A percentile compares a stretch with the other conserved stretches of the same genome.
Conservation (phyloP, 768 basidiomycete genomes). For the Coprinellus micaceus region DNA sequence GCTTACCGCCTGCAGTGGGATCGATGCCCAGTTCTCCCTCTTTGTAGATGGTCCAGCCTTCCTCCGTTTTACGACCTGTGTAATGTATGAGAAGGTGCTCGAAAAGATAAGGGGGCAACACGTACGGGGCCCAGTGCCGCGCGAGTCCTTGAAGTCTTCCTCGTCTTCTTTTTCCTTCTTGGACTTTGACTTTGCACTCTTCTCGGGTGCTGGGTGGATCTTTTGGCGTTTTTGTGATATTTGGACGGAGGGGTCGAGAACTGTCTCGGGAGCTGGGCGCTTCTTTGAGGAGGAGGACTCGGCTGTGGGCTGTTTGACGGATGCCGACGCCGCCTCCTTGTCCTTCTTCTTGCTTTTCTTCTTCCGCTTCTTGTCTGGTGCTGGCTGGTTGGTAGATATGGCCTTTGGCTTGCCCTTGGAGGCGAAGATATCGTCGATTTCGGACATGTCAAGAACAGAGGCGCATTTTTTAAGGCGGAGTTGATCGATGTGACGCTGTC, state of each 20-base stretch:
- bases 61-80: slow-evolving; percentile 71
- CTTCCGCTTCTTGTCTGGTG: slow-evolving; percentile 43
- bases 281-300: slow-evolving; percentile 26
- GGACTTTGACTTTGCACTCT: slow-evolving; percentile 18
- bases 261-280: slow-evolving; percentile 52
- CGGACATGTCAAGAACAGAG: slow-evolving; percentile 45
- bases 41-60: slow-evolving; percentile 77
- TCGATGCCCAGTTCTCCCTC: slow-evolving; percentile 77
- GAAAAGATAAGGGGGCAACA: slow-evolving; percentile 17
- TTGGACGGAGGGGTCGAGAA: slow-evolving; percentile 59
- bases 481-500: slow-evolving; percentile 5
- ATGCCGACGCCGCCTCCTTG: slow-evolving; percentile 17
- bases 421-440: slow-evolving; percentile 86
- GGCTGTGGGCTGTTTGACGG: slow-evolving; percentile 10
- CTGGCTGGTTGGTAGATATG: slow-evolving; percentile 9
- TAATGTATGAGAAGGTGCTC: slow-evolving; percentile 11
- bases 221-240: slow-evolving; percentile 11
- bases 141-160: slow-evolving; percentile 65
- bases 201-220: not conserved
- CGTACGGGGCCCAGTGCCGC: slow-evolving; percentile 69
- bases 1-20: slow-evolving; percentile 68
- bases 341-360: slow-evolving; percentile 28
- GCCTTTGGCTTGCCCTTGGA: slow-evolving; percentile 38
- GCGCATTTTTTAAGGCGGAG: not conserved
- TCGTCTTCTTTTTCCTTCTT: slow-evolving; percentile 34